Evolutionary conservation across 768 basidiomycete genomes (phyloP).

Genomic region (Pisolithus marmoratus): DNA sequence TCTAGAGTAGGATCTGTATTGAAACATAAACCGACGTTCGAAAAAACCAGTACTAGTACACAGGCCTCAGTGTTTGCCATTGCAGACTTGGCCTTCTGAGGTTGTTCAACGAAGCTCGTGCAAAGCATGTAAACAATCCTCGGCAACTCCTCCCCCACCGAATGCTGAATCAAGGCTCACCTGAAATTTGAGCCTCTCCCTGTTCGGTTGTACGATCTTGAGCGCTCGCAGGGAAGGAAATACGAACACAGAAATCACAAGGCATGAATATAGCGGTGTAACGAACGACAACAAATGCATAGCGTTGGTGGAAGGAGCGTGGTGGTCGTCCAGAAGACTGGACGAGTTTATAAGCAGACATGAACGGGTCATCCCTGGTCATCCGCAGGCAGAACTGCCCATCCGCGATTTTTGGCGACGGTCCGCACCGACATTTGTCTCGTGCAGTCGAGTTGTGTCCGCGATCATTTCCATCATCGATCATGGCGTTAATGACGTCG

Average conservation of each 20-base stretch:
- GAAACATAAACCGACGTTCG: neutral
- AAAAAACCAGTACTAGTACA: neutral
- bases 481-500: no score
- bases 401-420: no score
- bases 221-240: constrained; percentile 3
- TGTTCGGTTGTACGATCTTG: constrained; percentile 26
- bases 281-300: constrained; percentile 6
- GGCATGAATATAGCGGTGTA: neutral
- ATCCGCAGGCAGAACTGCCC: no score
- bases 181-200: constrained; percentile 28
- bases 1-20: constrained; percentile 28
- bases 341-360: neutral
- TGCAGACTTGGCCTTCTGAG: no score
- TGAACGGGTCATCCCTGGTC: neutral
- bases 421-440: no score
- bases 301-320: neutral
- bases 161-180: constrained; percentile 14
- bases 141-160: no score
- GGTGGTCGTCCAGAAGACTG: neutral
- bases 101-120: no score
- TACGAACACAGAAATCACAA: neutral
- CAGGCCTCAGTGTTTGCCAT: no score
- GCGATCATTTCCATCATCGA: no score
- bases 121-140: no score
- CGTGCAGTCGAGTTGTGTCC: no score